Evolutionary conservation across 345 rosid genomes (phyloP), one percentile per base, ranked within the genome.

Genomic region (Populus deltoides): DNA sequence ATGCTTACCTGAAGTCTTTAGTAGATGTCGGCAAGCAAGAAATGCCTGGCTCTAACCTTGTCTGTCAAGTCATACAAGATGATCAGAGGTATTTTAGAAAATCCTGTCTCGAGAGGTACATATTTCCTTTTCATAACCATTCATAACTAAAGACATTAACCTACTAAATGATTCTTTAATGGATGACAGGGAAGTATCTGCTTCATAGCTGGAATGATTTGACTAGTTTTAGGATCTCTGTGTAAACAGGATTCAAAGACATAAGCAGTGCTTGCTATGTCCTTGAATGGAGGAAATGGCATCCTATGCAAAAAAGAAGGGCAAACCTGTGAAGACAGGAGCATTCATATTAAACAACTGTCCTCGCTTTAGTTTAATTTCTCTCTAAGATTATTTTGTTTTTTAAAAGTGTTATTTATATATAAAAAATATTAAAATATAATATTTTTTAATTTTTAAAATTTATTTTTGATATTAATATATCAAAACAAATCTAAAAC

Each of bases 61-160:
- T 87, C 65, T 51, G 85, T 90, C 71, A 81, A 90, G 75, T 73
- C 90, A 0, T 90, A 88, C 82, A 87, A 86, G 79, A 90, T 87
- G 70, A 75, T 88, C 22, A 49, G 45, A 17, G 89, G 85, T 36
- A 90, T 87, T 57, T 76, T 90, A 57, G 70, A 70, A 41, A 49
- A 82, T 45, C 91, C 90, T 22, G 0, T 27, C 75, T 71, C 83
- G 45, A 59, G 61, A 79, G 92, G 92, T 89, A 73, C 7, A 57
- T 4, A 7, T 47, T 7, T 9, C 8, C 4, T 33, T 18, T 33
- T 22, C 35, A 5, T 57, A n/a, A 25, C 11, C 57, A 17, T 33
- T 10, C 35, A 5, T 57, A n/a, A 25, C 18, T n/a, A 17, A 51
- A 17, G n/a, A 51, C n/a, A 2, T 7, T 20, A 20, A 7, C 59